Evolutionary conservation across 257 asterid genomes (phyloP), one percentile per base, ranked within the genome.

Genomic region (Salvia hispanica): DNA sequence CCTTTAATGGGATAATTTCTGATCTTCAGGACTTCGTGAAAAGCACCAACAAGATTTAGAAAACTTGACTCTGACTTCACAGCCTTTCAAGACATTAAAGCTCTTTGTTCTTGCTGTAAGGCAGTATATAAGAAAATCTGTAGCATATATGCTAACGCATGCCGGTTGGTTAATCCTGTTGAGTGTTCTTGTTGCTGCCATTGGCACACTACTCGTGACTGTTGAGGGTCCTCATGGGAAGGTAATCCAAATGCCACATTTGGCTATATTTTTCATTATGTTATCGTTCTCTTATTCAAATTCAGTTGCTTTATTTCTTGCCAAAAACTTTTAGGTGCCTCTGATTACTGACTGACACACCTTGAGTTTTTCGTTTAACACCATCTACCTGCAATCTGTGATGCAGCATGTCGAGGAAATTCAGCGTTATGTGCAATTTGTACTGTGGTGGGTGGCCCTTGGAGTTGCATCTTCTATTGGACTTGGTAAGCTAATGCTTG

Each of bases 391-490:
- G 40, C 60, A 18, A 40, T 70, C 50, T 28, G 34, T 25, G 18
- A 56, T 71, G 81, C 82, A 92, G 96, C 96, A 89, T 68, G 82
- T 87, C 63, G 94, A 87, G 67, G 98, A 92, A 83, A 79, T 80
- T 75, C 64, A 69, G 44, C 63, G 53, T 46, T 87, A 87, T 78
- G 46, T 87, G 40, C 79, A 62, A 74, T 92, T 92, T 73, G 95
- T 88, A 58, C 44, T 89, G 39, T 92, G 98, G 98, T 92, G 98
- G 98, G 62, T 89, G 67, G 88, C 95, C 74, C 98, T 92, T 68
- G 98, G 98, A 71, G 95, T 92, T 79, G 98, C 96, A 51, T 92
- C 98, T 78, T 92, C 98, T 67, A 89, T 92, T 56, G 98, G 98
- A 75, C 95, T 92, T 72, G 98, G 96, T 91, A 85, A 68, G 92